Percentiles rank a stretch among this genome's conserved stretches.
Evolutionary conservation across 108 stramenopile species (phyloP).

Genomic region (Pseudonitzschia pungens): DNA sequence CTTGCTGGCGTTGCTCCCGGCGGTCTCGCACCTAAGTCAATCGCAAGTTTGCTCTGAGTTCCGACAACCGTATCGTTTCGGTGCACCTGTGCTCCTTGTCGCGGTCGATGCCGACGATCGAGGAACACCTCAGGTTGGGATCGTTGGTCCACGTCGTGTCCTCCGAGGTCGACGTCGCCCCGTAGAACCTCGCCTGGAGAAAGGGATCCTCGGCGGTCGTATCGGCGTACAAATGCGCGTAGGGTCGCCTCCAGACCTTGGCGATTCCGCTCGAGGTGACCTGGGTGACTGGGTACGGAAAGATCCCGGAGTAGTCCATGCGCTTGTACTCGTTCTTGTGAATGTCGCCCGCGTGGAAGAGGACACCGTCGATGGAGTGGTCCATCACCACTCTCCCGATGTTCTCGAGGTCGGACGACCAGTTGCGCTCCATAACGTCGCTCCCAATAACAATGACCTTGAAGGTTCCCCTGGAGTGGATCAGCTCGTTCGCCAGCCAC

Average conservation of each 20-base stretch:
- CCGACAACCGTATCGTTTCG: slow-evolving; percentile 23
- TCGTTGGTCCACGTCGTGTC: slow-evolving; percentile 29
- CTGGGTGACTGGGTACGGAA: slow-evolving; percentile 29
- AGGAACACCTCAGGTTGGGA: slow-evolving; percentile 21
- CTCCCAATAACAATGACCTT: slow-evolving; percentile 32
- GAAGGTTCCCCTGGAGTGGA: slow-evolving; percentile 17
- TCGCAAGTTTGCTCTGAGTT: background rate
- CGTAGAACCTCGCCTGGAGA: slow-evolving; percentile 22
- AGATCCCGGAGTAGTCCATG: background rate
- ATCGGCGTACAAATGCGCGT: slow-evolving; percentile 19
- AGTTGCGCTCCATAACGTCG: slow-evolving; percentile 23
- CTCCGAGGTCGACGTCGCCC: background rate
- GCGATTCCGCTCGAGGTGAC: slow-evolving; percentile 32
- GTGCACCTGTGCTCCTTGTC: slow-evolving; percentile 24
- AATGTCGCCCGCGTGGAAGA: slow-evolving; percentile 37
- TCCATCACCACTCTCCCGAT: slow-evolving; percentile 18
- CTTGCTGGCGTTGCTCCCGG: too few species aligned
- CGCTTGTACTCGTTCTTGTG: slow-evolving; percentile 35
- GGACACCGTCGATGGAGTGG: slow-evolving; percentile 21
- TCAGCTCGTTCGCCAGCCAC: slow-evolving; percentile 16
- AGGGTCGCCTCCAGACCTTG: slow-evolving; percentile 30
- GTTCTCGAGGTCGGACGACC: slow-evolving; percentile 15
- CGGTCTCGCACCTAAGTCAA: too few species aligned
- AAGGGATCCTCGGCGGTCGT: slow-evolving; percentile 18
- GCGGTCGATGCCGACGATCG: slow-evolving; percentile 14